phyloP scores from a whole-genome alignment of 2,329 filamentous ascomycete species.

The Penicillium sp. region DNA sequence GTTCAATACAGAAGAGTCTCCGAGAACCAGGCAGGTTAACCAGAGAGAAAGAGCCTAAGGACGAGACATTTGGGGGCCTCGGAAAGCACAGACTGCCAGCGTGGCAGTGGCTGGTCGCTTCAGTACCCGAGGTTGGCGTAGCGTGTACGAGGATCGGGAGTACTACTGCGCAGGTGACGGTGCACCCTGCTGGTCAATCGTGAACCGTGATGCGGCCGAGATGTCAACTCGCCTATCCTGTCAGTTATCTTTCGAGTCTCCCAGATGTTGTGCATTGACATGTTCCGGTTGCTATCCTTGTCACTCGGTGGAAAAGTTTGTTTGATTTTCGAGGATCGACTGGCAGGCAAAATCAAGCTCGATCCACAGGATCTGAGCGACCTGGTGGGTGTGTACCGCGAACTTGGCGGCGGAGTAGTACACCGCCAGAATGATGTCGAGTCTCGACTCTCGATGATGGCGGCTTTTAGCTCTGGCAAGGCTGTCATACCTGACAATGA shows the following conservation, averaged over 20 bases:
- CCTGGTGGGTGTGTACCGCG: conserved; percentile 4
- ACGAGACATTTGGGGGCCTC: not conserved
- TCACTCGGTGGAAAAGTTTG: not conserved
- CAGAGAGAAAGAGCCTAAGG: not conserved
- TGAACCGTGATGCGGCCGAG: not conserved
- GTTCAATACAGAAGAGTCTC: not conserved
- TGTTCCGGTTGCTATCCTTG: not conserved
- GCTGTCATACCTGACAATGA: not conserved
- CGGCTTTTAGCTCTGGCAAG: not conserved
- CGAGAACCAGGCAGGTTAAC: not conserved
- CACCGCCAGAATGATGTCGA: conserved; percentile 26
- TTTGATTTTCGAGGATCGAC: not conserved
- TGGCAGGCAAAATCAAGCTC: not conserved
- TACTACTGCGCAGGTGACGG: not conserved
- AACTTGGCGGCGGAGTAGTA: conserved; percentile 1
- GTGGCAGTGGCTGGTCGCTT: conserved; percentile 21
- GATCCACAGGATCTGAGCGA: not conserved
- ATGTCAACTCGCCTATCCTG: not conserved
- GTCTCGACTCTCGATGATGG: not conserved
- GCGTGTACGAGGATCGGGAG: not conserved
- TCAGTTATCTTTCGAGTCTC: not conserved
- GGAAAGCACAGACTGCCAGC: conserved; percentile 24
- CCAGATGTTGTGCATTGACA: not conserved
- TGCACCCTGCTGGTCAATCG: not conserved
- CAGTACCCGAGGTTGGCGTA: conserved; percentile 5